These are phyloP conservation scores for Moricandia arvensis DNA, from an alignment of 345 rosid species.

Conservation along the genomic window DNA sequence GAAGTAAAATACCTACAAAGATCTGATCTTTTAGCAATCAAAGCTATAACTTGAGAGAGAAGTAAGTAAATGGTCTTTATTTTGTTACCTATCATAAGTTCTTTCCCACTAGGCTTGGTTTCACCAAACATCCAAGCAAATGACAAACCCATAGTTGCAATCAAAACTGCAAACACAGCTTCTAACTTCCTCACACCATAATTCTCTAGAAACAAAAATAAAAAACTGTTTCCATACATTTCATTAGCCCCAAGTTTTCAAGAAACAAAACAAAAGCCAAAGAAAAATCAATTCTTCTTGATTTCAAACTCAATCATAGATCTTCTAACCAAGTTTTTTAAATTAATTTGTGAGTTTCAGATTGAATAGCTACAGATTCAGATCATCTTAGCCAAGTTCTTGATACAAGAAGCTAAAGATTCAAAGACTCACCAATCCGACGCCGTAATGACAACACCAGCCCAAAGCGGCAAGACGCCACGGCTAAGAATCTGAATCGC, in stretches of 20 bases:
- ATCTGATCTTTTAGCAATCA: not conserved
- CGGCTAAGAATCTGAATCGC: conserved; percentile 88
- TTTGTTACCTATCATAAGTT: conserved; percentile 64
- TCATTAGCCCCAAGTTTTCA: conserved; percentile 17
- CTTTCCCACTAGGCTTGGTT: conserved; percentile 76
- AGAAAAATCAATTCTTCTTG: not conserved
- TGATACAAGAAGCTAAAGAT: not conserved
- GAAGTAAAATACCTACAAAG: conserved; percentile 71
- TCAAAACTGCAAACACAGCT: conserved; percentile 78
- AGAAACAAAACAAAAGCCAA: not conserved
- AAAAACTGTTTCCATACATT: conserved; percentile 54
- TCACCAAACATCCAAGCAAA: conserved; percentile 93
- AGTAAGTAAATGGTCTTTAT: not conserved
- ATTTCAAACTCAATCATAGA: not conserved
- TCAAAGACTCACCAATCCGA: conserved; percentile 61
- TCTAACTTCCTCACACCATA: conserved; percentile 83
- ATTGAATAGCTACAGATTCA: not conserved
- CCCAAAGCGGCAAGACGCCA: conserved; percentile 87
- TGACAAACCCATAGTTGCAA: conserved; percentile 75
- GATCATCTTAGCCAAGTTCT: not conserved
- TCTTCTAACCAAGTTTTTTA: not conserved
- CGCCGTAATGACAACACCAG: conserved; percentile 84
- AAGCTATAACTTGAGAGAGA: not conserved
- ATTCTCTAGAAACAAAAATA: conserved; percentile 77
- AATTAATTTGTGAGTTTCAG: too few species aligned